Evolutionary conservation across 495 filamentous ascomycete species (phyloP), one percentile per base, ranked within the genome.

Genomic region (Polyplosphaeria fusca): DNA sequence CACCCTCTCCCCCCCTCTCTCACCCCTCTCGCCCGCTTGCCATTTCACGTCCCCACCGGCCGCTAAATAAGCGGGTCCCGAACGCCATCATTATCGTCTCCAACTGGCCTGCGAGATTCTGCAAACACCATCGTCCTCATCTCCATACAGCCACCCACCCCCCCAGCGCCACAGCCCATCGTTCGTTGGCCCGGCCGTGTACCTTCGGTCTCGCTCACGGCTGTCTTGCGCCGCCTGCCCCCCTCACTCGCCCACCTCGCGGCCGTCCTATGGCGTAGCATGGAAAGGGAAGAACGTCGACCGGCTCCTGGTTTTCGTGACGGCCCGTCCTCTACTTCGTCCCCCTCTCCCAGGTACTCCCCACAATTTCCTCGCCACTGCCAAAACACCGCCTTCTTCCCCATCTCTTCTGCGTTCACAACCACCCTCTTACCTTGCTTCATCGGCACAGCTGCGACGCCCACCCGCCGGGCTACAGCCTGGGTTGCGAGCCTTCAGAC

Each of bases 231-330:
- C 19, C 37, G 9, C 13, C 25, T n/a, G 32, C 44, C 28, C 42
- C 19, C 55, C 51, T 46, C 56, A 49, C 55, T 64, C 61, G 56
- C 61, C 57, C 52, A 45, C 47, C n/a, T n/a, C n/a, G n/a, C n/a
- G n/a, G n/a, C 37, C 52, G 52, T 55, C 61, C 61, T 64, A 64
- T 64, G 61, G 61, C 61, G 61, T 52, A 64, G 61, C 50, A 64
- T 64, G 61, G 61, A 64, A 50, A 59, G 61, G 50, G 55, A 60
- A 59, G 53, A 47, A 58, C 60, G 61, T 57, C 60, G 56, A 53
- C 55, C 55, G 18, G 18, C 61, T 52, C 56, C 55, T 60, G 51
- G 50, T 59, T 58, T 54, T 58, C 60, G 54, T 52, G 47, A 58
- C 53, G 54, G 23, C 47, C 54, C 60, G 47, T 47, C 60, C 38